Evolutionary conservation across 164 flowering plant species (phyloP).

Genomic region (Hamamelis virginiana): DNA sequence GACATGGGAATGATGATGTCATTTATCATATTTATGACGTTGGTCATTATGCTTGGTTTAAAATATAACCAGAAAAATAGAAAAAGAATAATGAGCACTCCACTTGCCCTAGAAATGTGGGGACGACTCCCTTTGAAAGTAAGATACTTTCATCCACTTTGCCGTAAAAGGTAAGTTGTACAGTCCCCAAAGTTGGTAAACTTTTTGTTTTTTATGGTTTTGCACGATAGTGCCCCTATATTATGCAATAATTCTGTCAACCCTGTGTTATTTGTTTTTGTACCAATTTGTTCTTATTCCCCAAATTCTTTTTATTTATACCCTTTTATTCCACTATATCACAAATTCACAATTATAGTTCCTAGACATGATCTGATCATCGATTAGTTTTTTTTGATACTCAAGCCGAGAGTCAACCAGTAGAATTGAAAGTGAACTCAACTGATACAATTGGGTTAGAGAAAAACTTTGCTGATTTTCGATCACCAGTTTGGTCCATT

Average conservation of each 20-base stretch:
- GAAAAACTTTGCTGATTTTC: too few relatives aligned
- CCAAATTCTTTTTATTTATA: neutral
- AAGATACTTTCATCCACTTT: neutral
- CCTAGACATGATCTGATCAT: too few relatives aligned
- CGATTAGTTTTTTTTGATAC: too few relatives aligned
- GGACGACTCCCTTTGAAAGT: neutral
- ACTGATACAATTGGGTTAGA: too few relatives aligned
- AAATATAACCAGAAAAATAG: neutral
- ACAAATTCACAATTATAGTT: too few relatives aligned
- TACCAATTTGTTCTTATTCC: neutral
- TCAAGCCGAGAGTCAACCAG: too few relatives aligned
- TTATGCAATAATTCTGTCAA: constrained; percentile 4
- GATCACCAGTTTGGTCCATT: too few relatives aligned
- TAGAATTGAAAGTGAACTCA: too few relatives aligned
- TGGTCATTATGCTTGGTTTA: neutral
- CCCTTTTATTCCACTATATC: too few relatives aligned
- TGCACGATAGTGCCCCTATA: constrained; percentile 12
- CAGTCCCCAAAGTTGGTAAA: neutral
- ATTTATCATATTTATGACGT: too few relatives aligned
- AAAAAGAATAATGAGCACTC: neutral
- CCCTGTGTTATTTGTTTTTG: neutral
- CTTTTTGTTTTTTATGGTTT: neutral
- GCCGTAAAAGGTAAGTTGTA: constrained; percentile 2
- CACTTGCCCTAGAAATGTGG: neutral
- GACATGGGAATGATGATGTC: too few relatives aligned